Evolutionary conservation across 2,329 filamentous ascomycete species (phyloP).

Genomic region (Penicillium sp.): DNA sequence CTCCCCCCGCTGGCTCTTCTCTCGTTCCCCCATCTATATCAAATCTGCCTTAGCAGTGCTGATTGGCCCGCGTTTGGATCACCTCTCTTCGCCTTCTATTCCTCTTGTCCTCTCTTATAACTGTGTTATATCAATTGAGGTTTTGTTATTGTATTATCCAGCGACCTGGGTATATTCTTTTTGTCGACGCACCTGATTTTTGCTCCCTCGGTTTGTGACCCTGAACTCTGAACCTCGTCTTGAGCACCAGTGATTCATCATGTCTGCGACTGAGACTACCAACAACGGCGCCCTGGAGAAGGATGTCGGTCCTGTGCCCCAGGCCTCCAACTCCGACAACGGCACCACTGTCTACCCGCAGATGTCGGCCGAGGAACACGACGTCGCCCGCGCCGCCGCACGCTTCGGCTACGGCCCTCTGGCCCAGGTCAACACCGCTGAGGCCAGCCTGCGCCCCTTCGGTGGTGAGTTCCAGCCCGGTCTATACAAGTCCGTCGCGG

Average conservation of each 20-base stretch:
- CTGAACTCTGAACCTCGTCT: too few relatives aligned
- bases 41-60: slow-evolving; percentile 29
- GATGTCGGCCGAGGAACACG: slow-evolving; percentile 46
- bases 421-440: slow-evolving; percentile 48
- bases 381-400: slow-evolving; percentile 45
- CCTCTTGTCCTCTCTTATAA: slow-evolving; percentile 14
- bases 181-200: too few relatives aligned
- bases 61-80: slow-evolving; percentile 23
- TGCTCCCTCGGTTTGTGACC: background rate
- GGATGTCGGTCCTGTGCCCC: slow-evolving; percentile 24
- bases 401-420: slow-evolving; percentile 53
- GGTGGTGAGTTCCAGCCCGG: slow-evolving; percentile 73
- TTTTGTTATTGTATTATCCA: slow-evolving; percentile 17
- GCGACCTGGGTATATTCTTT: slow-evolving; percentile 26
- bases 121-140: slow-evolving; percentile 23
- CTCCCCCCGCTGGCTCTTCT: slow-evolving; percentile 11
- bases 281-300: slow-evolving; percentile 31
- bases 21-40: slow-evolving; percentile 11
- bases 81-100: slow-evolving; percentile 11
- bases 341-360: slow-evolving; percentile 24
- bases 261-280: slow-evolving; percentile 26
- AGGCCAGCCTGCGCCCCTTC: slow-evolving; percentile 57
- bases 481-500: slow-evolving; percentile 61
- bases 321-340: slow-evolving; percentile 6
- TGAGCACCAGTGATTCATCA: slow-evolving; percentile 20